A percentile compares a stretch with the other conserved stretches of the same genome.
These are phyloP conservation scores for Pseudonitzschia delicatissima DNA, from an alignment of 108 stramenopile species.

Conservation along the genomic window DNA sequence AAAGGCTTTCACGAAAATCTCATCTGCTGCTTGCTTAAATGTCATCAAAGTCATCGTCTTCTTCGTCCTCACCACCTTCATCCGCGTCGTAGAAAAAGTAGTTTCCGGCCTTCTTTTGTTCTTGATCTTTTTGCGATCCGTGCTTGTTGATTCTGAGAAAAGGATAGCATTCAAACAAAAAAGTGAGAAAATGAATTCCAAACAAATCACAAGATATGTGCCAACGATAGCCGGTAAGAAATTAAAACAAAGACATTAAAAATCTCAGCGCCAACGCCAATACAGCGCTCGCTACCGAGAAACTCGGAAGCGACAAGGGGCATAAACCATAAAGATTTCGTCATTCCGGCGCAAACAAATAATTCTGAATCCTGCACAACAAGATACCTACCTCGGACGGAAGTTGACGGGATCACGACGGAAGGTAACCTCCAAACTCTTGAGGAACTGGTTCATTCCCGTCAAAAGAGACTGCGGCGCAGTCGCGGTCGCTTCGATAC, in stretches of 20 bases:
- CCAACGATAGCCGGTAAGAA: constrained; percentile 45
- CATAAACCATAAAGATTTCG: constrained; percentile 41
- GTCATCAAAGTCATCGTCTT: constrained; percentile 54
- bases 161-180: constrained; percentile 7
- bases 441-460: constrained; percentile 99
- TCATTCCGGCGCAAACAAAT: constrained; percentile 41
- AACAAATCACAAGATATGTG: neutral
- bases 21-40: constrained; percentile 20
- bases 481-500: constrained; percentile 93
- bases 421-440: constrained; percentile 97
- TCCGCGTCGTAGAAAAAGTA: constrained; percentile 97
- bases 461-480: constrained; percentile 91
- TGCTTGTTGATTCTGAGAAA: constrained; percentile 89
- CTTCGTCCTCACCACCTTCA: constrained; percentile 52
- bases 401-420: constrained; percentile 96
- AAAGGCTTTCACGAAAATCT: neutral
- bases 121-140: constrained; percentile 92
- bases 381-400: constrained; percentile 79
- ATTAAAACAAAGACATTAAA: constrained; percentile 75
- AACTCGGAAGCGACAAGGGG: constrained; percentile 23
- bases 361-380: neutral
- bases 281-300: constrained; percentile 37
- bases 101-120: constrained; percentile 96
- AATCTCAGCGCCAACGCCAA: constrained; percentile 57
- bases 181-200: constrained; percentile 11